Evolutionary conservation across 148 eudicot genomes (phyloP), one percentile per base, ranked within the genome.

Genomic region (Fagopyrum homotropicum): DNA sequence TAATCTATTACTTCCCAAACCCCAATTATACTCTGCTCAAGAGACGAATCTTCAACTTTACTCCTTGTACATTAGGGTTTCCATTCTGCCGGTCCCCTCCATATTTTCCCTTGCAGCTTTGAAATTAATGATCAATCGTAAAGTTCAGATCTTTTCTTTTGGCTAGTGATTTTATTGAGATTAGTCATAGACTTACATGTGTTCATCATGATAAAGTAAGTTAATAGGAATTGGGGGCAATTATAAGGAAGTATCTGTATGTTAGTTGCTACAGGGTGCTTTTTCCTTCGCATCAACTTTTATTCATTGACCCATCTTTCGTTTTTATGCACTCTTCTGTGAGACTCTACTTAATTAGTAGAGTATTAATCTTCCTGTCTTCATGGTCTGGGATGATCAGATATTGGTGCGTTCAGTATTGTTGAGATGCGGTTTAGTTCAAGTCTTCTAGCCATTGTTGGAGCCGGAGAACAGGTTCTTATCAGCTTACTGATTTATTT

Each of bases 391-490:
- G 45, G n/a, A n/a, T 66, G 81, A 70, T 68, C 77, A 95, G 99
- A 83, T 84, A 76, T 86, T 78, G 99, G 99, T 78, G 99, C 96
- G 51, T 92, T 90, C 79, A 82, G 75, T 64, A 88, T 92, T 48
- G 96, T 90, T 72, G 97, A 95, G 82, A 95, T 95, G 99, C 92
- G 92, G 64, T 95, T 82, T 77, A 86, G 87, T 71, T 81, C 99
- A 79, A 89, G 89, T 80, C 90, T 95, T 75, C 87, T 95, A 61
- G 97, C 93, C 78, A 86, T 95, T 75, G 99, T 95, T 74, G 99
- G 99, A 79, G 99, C 99, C 85, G 99, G 97, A 74, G 92, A 92
- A 86, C 99, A 92, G 96, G 98, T 95, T 56, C 30, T 51, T 46
- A 47, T 44, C 29, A 26, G 15, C 40, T 35, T 35, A 19, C 71